Percentiles rank a stretch among this genome's conserved stretches.
Conservation (phyloP, 352 stramenopile genomes). For the Elongisporangium senticosum region DNA sequence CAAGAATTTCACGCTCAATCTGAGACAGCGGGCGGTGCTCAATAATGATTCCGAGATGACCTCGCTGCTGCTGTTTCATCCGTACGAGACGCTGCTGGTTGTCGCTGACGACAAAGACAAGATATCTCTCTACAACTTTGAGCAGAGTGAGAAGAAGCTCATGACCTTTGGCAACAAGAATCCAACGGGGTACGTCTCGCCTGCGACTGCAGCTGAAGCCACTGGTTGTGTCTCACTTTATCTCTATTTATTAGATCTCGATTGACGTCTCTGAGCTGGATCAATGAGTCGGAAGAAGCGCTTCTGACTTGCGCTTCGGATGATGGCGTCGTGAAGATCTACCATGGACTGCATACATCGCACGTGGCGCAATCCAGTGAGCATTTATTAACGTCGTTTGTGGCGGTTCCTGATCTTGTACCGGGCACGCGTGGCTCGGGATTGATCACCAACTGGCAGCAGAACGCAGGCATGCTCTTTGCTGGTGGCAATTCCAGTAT, state of each 20-base stretch:
- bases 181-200: slow-evolving; percentile 49
- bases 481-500: slow-evolving; percentile 90
- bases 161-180: slow-evolving; percentile 85
- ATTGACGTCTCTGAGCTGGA: slow-evolving; percentile 95
- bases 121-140: slow-evolving; percentile 94
- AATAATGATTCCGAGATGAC: slow-evolving; percentile 94
- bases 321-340: slow-evolving; percentile 96
- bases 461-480: slow-evolving; percentile 86
- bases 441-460: slow-evolving; percentile 96
- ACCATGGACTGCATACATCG: slow-evolving; percentile 81
- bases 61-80: slow-evolving; percentile 95
- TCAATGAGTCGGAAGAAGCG: slow-evolving; percentile 93
- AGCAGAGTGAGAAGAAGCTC: slow-evolving; percentile 84
- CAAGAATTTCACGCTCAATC: slow-evolving; percentile 76
- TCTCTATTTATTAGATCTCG: slow-evolving; percentile 43
- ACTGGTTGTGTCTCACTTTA: background rate
- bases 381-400: slow-evolving; percentile 72
- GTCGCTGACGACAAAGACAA: slow-evolving; percentile 93
- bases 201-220: background rate
- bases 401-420: slow-evolving; percentile 90
- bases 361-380: background rate
- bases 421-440: slow-evolving; percentile 88
- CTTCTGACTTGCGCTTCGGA: slow-evolving; percentile 94
- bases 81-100: slow-evolving; percentile 91
- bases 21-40: slow-evolving; percentile 88